Base-by-base conservation (phyloP, 495 filamentous ascomycete species). In the Penicillium silybi region DNA sequence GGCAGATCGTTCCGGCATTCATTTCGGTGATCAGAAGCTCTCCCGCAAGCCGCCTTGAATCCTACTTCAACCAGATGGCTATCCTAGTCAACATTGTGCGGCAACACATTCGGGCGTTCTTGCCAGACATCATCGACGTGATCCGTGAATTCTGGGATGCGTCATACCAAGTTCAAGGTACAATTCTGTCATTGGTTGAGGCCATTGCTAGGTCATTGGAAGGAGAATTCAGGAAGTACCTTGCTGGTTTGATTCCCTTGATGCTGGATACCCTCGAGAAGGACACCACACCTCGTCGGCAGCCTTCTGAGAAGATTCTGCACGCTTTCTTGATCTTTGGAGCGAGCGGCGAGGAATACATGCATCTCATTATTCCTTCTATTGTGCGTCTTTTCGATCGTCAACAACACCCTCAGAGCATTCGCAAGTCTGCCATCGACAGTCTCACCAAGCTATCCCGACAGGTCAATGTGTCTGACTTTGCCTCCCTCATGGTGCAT, bases 281-380 rank as follows among this genome's bases (percentile, higher is more conserved):
- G 53, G 91, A 97, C 59, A 69, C 67, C n/a, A 83, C 84, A 6
- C 77, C 78, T 2, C 86, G 85, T 58, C 75, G 88, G 17, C 80
- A 82, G 42, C 85, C 92, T 11, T 92, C 88, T 0, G 90, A 95
- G 66, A 90, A 86, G 58, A 89, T 97, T 16, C 78, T 99, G 11
- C 95, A 97, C 68, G 89, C 92, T 2, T 93, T 99, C 62, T 74
- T 97, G 35, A 86, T 99, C 0, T 97, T 99, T 66, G 93, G 95
- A n/a, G 85, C 90, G 13, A 96, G 90, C 61, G 87, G 85, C 15
- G 93, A 97, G 65, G 92, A 97, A 65, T 97, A 97, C 68, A 97
- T 99, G 93, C 93, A 97, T 68, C 78, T 99, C 25, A 97, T 99
- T 57, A 91, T 99, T 32, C 93, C 93, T 7, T 86, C 92, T n/a